A percentile compares a stretch with the other conserved stretches of the same genome.
phyloP scores from a whole-genome alignment of 495 filamentous ascomycete genomes.

The Platismatia glauca region DNA sequence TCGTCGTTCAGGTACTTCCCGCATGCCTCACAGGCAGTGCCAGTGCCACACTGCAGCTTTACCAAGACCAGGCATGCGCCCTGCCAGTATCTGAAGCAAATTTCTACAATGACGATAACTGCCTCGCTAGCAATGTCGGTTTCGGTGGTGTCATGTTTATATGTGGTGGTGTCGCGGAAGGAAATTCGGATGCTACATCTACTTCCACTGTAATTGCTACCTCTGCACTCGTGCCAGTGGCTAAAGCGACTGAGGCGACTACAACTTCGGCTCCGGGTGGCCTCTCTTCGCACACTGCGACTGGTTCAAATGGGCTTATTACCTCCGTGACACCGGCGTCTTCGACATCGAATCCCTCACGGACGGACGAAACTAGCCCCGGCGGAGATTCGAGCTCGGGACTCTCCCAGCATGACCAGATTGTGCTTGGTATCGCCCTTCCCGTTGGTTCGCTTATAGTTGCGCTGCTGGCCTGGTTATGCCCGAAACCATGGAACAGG shows the following conservation, averaged over 20 bases:
- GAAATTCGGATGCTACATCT: constrained; percentile 4
- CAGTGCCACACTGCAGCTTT: constrained; percentile 3
- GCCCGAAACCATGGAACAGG: not conserved
- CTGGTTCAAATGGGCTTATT: constrained; percentile 1
- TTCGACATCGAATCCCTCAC: not conserved
- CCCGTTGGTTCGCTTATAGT: constrained; percentile 4
- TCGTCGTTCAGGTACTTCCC: constrained; percentile 3
- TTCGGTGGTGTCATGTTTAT: constrained; percentile 2
- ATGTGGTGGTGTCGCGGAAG: constrained; percentile 5
- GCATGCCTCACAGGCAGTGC: constrained; percentile 6
- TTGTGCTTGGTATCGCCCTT: constrained; percentile 8
- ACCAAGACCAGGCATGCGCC: constrained; percentile 10
- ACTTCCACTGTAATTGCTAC: constrained; percentile 9
- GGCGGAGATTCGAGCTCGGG: not conserved
- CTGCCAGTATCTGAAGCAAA: too few relatives aligned
- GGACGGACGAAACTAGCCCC: not conserved
- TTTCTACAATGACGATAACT: not conserved
- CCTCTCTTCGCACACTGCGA: not conserved
- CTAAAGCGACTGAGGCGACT: constrained; percentile 4
- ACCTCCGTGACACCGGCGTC: not conserved
- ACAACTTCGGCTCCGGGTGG: not conserved
- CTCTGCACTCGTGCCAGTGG: constrained; percentile 7
- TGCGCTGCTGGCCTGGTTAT: constrained; percentile 14
- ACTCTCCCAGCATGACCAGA: not conserved
- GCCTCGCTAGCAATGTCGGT: not conserved